Evolutionary conservation across 352 stramenopile genomes (phyloP).

Genomic region (Phytopythium helicoides): DNA sequence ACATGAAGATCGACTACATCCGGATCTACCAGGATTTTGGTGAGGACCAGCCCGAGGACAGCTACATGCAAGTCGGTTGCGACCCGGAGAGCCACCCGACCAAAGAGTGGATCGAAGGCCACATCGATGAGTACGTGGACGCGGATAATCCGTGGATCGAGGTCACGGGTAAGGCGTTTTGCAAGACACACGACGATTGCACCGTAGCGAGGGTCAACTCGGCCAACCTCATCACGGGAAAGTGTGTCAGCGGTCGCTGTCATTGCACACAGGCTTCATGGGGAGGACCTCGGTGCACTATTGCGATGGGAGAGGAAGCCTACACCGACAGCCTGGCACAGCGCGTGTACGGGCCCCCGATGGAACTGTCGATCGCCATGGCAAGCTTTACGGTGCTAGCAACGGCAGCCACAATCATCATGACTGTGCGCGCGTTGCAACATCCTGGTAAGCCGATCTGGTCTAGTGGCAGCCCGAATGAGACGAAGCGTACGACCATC

Average conservation of each 20-base stretch:
- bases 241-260: slow-evolving; percentile 44
- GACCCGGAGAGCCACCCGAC: slow-evolving; percentile 48
- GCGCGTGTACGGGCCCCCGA: slow-evolving; percentile 30
- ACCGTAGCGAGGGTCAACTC: slow-evolving; percentile 25
- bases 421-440: not conserved
- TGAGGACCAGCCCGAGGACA: slow-evolving; percentile 27
- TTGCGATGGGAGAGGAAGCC: not conserved
- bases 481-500: not conserved
- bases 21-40: slow-evolving; percentile 77
- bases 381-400: slow-evolving; percentile 19
- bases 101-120: slow-evolving; percentile 52
- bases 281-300: slow-evolving; percentile 19
- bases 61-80: slow-evolving; percentile 51
- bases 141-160: slow-evolving; percentile 34
- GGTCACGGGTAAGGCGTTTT: slow-evolving; percentile 46
- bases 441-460: not conserved
- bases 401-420: not conserved
- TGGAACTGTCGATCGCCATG: slow-evolving; percentile 21
- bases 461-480: not conserved
- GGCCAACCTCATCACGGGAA: slow-evolving; percentile 34
- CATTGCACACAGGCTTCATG: slow-evolving; percentile 46
- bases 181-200: slow-evolving; percentile 42
- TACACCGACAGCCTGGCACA: not conserved
- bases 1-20: slow-evolving; percentile 81
- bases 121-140: slow-evolving; percentile 59